Base-by-base conservation (phyloP, 2,329 filamentous ascomycete genomes). In the Epichloe gansuensis region DNA sequence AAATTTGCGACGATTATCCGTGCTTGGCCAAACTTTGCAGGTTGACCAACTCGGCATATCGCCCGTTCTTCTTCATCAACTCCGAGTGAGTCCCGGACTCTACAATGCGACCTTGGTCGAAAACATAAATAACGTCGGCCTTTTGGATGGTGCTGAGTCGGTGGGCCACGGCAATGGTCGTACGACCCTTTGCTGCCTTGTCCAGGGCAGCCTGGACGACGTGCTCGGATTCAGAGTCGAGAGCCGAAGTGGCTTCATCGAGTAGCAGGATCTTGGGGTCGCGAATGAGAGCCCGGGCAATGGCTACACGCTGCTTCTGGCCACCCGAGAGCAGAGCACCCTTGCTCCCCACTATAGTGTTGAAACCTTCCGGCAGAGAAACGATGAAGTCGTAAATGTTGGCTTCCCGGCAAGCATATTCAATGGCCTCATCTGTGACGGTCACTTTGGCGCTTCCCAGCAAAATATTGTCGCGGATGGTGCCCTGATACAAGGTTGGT, bases 41-140 rank as follows among this genome's bases (percentile, higher is more conserved):
- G 58, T 86, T 88, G 47, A 91, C 88, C 58, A 93, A 68, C 71
- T 91, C 87, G 9, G 80, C 82, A 63, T 93, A 93, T 47, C 85
- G 76, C 3, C 86, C 86, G 57, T 82, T 81, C 64, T 75, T 77
- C 58, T 74, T 76, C 77, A 87, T 82, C 61, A 91, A 65, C 63
- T 89, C 86, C 0, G 72, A 62, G 64, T 97, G 91, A 8, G 82
- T 89, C 5, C 91, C 91, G 59, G 80, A 78, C 72, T 97, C 91
- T 1, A 94, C 86, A 44, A 97, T 81, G 55, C 81, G 78, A 7
- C 91, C 93, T 61, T 88, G 83, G 67, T 96, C 91, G 65, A 97
- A 93, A n/a, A 97, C 91, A 59, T 94, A 96, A 61, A 97, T 97
- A 48, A 91, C 73, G 64, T 97, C 91, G 0, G 91, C 91, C 65